Base-by-base conservation (phyloP, 345 rosid genomes). In the Carallia brachiata region DNA sequence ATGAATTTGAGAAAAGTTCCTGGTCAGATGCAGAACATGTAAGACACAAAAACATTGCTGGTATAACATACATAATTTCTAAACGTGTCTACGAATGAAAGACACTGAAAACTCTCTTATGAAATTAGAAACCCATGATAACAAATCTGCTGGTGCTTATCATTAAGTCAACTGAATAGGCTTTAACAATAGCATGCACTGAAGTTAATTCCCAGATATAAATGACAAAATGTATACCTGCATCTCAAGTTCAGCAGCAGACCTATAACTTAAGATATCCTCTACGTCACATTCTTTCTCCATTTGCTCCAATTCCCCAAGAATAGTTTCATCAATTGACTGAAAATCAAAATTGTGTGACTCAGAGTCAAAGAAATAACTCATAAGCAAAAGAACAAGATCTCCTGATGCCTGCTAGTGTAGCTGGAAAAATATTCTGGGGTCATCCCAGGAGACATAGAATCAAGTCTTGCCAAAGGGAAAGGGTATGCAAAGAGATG, bases 261-360 rank as follows among this genome's bases (percentile, higher is more conserved):
- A 82, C 72, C 98, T 84, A 70, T 88, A 91, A 77, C 80, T 86
- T 76, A 93, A 81, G 76, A 93, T 93, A 77, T 89, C 96, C 65
- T 90, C 96, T 69, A 88, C 78, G 73, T 90, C 97, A 70, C 77
- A 86, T 68, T 89, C 92, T 81, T 85, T 86, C 90, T 93, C 98
- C 85, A 93, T 84, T 86, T 84, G 83, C 82, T 93, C 98, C 85
- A 93, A 77, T 70, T 89, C 91, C 70, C 68, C 73, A 79, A 89
- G 78, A 81, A 89, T 65, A 63, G 80, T 70, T 73, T 85, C 85
- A 66, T 85, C 89, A 72, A 93, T 81, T 63, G 84, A 61, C 98
- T 93, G 89, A 71, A 86, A 70, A 48, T 13, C 50, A 44, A 44
- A 44, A 44, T 44, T 12, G 10, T 44, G 50, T 12, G 16, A 44